Evolutionary conservation across 2,329 filamentous ascomycete species (phyloP), one percentile per base, ranked within the genome.

Genomic region (Xylaria digitata): DNA sequence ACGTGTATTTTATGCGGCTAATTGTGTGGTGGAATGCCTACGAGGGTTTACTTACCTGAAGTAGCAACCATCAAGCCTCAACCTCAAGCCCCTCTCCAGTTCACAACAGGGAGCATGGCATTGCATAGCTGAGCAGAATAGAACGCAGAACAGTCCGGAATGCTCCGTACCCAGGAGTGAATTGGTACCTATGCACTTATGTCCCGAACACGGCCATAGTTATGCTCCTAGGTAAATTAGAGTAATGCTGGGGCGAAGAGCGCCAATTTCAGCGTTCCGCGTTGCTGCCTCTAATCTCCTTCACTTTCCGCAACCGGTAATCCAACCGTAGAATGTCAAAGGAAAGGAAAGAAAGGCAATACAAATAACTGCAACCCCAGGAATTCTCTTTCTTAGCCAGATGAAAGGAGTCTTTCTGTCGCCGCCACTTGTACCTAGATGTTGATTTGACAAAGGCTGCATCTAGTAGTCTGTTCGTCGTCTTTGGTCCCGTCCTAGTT

Each of bases 241-340:
- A 66, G 65, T 68, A 67, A 34, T 50, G 32, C 32, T 26, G 46
- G 37, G 55, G 53, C 40, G 53, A 46, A 52, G 65, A 55, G 67
- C 68, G 49, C n/a, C n/a, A 21, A 19, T 63, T 69, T 53, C 50
- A 66, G 60, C 63, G 45, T 62, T 59, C 21, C 55, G 40, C 60
- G 50, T 50, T 64, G 55, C 54, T 64, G 45, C 37, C 68, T 57
- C 70, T 43, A 62, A 32, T 26, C 6, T 49, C 64, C 65, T 71
- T 68, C 61, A 52, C 64, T 67, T 75, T 75, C 75, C 74, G 75
- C 71, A 77, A 70, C 72, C 75, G 75, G 75, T 72, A 72, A 71
- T 74, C 65, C 58, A 37, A 42, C 69, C 66, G 60, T 69, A 50
- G 49, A 68, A 61, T 43, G 61, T 67, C 70, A 75, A 76, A 73